These are phyloP conservation scores for Trapa incisa DNA, from an alignment of 345 rosid species.

Conservation along the genomic window DNA sequence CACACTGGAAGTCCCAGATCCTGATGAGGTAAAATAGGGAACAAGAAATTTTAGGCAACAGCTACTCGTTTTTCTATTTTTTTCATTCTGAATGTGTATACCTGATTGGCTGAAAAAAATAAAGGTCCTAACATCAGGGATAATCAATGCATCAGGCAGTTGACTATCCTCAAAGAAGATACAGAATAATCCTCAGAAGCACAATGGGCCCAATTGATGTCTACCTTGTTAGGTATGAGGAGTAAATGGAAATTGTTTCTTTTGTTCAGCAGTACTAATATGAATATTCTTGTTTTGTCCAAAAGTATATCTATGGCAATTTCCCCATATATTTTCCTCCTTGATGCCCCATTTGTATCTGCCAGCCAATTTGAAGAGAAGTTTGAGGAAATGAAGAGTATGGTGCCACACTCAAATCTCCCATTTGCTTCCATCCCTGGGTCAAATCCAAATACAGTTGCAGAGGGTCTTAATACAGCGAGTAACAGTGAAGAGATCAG, in stretches of 20 bases:
- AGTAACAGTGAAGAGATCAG: conserved; percentile 23
- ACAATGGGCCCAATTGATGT: conserved; percentile 97
- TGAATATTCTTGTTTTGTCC: background rate
- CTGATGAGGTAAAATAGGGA: conserved; percentile 57
- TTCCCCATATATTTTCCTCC: conserved; percentile 4
- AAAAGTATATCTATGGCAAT: conserved; percentile 4
- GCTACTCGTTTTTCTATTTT: background rate
- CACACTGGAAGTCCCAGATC: conserved; percentile 92
- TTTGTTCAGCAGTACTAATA: background rate
- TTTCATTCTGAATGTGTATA: conserved; percentile 13
- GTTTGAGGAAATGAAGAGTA: conserved; percentile 61
- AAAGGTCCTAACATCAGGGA: conserved; percentile 16
- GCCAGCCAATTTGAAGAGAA: conserved; percentile 86
- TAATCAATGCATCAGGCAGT: conserved; percentile 38
- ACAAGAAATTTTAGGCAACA: background rate
- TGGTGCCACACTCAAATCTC: conserved; percentile 30
- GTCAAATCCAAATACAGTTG: conserved; percentile 44
- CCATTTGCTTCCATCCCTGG: conserved; percentile 52
- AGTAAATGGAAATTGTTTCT: background rate
- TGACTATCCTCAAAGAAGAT: conserved; percentile 74
- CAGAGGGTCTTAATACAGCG: conserved; percentile 21
- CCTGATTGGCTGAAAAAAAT: background rate
- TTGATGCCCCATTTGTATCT: conserved; percentile 2
- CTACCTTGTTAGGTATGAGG: conserved; percentile 70
- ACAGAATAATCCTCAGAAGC: conserved; percentile 89